Base-by-base conservation (phyloP, 148 eudicot genomes). In the Silene conica region DNA sequence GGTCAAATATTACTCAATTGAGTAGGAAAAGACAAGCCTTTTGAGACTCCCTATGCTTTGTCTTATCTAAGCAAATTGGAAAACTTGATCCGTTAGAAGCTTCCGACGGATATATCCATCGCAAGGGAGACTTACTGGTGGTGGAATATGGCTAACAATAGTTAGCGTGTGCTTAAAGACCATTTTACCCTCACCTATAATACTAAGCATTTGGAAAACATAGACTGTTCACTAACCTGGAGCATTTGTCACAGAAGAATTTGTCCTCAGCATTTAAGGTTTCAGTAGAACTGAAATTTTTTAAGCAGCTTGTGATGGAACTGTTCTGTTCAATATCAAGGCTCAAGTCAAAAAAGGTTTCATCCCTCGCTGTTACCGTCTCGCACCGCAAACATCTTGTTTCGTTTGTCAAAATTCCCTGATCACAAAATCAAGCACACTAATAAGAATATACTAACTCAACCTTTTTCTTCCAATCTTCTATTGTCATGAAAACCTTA, bases 261-360 rank as follows among this genome's bases (percentile, higher is more conserved):
- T 92, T 92, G 89, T 92, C 97, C 86, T 92, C 96, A 0, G 97
- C 97, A 74, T 92, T 92, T 19, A 92, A 79, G 43, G 97, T 90
- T 84, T 90, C 97, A 14, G 93, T 92, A 21, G 97, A 90, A 63
- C 97, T 90, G 54, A 92, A 92, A 75, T 92, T 91, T 84, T 86
- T 89, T 22, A 91, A 84, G 81, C 97, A 91, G 69, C 97, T 89
- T 10, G 97, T 89, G 68, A 91, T 86, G 23, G 97, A 91, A 84
- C 89, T 89, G 68, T 89, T 91, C 84, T 91, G 97, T 82, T 91
- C 97, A 67, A 91, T 91, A 79, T 91, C 97, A 80, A 91, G 87
- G 87, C 97, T 91, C 83, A 91, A 78, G 74, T 91, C 97, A 34
- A 89, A 84, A 73, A 91, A 91, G 25, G 90, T 91, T 76, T 91